phyloP scores from a whole-genome alignment of 2,329 filamentous ascomycete genomes.

The Allantophomopsis lycopodina region DNA sequence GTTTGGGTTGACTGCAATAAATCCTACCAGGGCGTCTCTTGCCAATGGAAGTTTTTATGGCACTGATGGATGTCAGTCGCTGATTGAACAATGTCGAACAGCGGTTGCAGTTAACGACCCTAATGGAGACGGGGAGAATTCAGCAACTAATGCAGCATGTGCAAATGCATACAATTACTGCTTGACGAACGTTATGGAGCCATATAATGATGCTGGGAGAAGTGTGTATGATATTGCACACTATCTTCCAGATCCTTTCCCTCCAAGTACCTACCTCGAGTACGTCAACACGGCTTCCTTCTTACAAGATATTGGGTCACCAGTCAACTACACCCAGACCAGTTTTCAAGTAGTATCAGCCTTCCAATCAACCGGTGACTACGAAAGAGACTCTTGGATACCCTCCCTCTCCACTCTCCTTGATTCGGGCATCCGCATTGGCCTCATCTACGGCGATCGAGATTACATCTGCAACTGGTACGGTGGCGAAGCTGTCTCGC shows the following conservation, averaged over 20 bases:
- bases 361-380: constrained; percentile 41
- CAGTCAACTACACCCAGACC: constrained; percentile 41
- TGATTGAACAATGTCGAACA: constrained; percentile 35
- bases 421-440: constrained; percentile 49
- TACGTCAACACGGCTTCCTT: constrained; percentile 53
- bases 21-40: constrained; percentile 31
- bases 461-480: constrained; percentile 56
- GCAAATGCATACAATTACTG: constrained; percentile 18
- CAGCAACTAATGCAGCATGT: constrained; percentile 20
- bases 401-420: constrained; percentile 45
- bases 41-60: constrained; percentile 29
- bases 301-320: constrained; percentile 45
- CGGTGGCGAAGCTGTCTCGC: constrained; percentile 62
- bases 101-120: constrained; percentile 26
- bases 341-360: constrained; percentile 30
- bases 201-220: constrained; percentile 18
- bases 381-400: constrained; percentile 47
- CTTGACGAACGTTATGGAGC: constrained; percentile 18
- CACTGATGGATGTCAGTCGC: constrained; percentile 36
- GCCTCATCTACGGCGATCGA: constrained; percentile 55
- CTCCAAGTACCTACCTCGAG: constrained; percentile 42
- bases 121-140: constrained; percentile 23
- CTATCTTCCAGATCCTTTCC: constrained; percentile 39
- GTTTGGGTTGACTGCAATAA: constrained; percentile 46
- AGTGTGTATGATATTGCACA: constrained; percentile 22